phyloP scores from a whole-genome alignment of 306 rosid species.

The Nissolia schottii region DNA sequence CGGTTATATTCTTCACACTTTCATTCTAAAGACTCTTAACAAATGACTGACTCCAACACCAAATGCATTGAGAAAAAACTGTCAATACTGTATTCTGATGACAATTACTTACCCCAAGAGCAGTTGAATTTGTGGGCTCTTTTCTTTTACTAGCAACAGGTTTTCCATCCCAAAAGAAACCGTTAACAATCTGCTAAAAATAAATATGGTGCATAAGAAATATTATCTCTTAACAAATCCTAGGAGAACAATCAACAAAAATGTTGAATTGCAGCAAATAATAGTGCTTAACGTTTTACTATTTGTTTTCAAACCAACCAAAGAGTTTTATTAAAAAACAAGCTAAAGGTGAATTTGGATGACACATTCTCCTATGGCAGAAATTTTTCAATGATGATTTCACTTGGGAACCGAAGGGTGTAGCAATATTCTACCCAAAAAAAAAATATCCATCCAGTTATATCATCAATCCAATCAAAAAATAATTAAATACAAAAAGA shows the following conservation, averaged over 20 bases:
- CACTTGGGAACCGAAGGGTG: neutral
- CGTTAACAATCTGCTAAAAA: conserved; percentile 81
- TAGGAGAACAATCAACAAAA: neutral
- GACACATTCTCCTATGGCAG: neutral
- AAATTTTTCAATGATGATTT: conserved; percentile 4
- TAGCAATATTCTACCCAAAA: neutral
- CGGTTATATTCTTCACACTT: conserved; percentile 16
- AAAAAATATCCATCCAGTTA: neutral
- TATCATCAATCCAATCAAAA: neutral
- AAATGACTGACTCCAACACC: conserved; percentile 13
- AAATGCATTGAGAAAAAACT: neutral
- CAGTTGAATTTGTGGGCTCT: conserved; percentile 62
- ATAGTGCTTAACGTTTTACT: neutral
- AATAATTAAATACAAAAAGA: neutral
- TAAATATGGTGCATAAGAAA: neutral
- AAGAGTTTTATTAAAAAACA: neutral
- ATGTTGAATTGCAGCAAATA: neutral
- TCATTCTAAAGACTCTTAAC: conserved; percentile 13
- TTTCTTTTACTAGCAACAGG: conserved; percentile 56
- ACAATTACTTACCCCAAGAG: conserved; percentile 80
- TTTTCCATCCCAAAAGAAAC: conserved; percentile 95
- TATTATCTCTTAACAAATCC: neutral
- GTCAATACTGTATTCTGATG: conserved; percentile 1
- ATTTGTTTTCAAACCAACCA: neutral
- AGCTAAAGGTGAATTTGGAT: neutral